A percentile compares a stretch with the other conserved stretches of the same genome.
Evolutionary conservation across 768 basidiomycete species (phyloP).

Genomic region (Tephrocybe sp.): DNA sequence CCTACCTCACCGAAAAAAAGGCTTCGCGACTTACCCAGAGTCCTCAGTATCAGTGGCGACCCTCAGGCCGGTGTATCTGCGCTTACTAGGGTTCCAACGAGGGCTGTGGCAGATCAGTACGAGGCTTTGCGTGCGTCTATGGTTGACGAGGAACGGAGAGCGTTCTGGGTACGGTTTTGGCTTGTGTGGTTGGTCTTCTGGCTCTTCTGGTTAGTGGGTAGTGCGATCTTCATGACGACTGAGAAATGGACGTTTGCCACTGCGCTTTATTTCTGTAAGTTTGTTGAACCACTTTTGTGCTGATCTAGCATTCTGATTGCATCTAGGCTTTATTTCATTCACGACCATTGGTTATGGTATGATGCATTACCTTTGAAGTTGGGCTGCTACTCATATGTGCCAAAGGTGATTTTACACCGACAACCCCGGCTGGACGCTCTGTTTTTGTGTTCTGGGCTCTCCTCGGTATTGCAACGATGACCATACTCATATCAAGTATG

Average conservation of each 20-base stretch:
- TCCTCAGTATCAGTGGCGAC: not conserved
- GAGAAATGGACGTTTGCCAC: constrained; percentile 66
- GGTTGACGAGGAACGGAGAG: constrained; percentile 47
- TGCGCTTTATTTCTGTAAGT: constrained; percentile 72
- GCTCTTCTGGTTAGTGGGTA: constrained; percentile 79
- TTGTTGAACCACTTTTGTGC: not conserved
- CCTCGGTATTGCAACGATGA: constrained; percentile 73
- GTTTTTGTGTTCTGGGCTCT: constrained; percentile 80
- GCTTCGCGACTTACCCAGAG: not conserved
- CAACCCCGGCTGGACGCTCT: constrained; percentile 66
- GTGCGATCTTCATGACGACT: constrained; percentile 63
- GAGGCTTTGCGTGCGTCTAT: constrained; percentile 26
- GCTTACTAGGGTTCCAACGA: not conserved
- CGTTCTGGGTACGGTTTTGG: constrained; percentile 52
- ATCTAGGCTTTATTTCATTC: constrained; percentile 66
- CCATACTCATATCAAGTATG: constrained; percentile 68
- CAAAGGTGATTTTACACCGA: constrained; percentile 57
- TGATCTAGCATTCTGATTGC: not conserved
- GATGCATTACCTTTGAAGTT: not conserved
- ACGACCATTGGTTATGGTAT: constrained; percentile 69
- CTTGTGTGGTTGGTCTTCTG: constrained; percentile 63
- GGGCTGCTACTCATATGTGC: not conserved
- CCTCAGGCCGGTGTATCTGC: not conserved
- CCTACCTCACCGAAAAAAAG: not conserved
- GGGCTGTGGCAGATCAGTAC: constrained; percentile 25